Percentiles rank a stretch among this genome's conserved stretches.
Evolutionary conservation across 306 rosid genomes (phyloP).

Genomic region (Hylodesmum podocarpum): DNA sequence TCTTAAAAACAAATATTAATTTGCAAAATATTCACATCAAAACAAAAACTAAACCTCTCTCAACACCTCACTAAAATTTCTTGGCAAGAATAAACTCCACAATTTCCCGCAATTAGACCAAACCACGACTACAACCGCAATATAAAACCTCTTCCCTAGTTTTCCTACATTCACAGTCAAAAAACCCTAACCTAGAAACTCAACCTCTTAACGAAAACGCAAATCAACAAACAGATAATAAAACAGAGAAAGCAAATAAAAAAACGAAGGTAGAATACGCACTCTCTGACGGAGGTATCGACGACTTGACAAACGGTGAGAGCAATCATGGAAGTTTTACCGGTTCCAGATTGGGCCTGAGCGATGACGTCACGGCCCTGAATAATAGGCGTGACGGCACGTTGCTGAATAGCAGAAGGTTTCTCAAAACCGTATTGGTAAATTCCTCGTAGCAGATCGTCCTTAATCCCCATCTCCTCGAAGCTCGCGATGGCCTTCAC

Average conservation of each 20-base stretch:
- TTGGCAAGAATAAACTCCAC: too few species aligned
- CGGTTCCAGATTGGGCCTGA: conserved; percentile 99
- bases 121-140: background rate
- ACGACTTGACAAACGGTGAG: conserved; percentile 91
- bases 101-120: background rate
- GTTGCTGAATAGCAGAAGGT: conserved; percentile 97
- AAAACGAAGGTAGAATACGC: conserved; percentile 7
- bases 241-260: background rate
- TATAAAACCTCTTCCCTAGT: background rate
- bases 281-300: conserved; percentile 83
- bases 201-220: background rate
- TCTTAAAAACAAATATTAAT: background rate
- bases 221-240: background rate
- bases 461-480: conserved; percentile 92
- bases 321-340: conserved; percentile 96
- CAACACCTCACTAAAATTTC: background rate
- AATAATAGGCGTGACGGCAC: conserved; percentile 89
- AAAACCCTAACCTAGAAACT: conserved; percentile 23
- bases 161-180: background rate
- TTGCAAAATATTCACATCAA: background rate
- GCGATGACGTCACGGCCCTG: conserved; percentile 97
- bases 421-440: conserved; percentile 93
- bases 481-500: conserved; percentile 76
- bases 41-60: background rate
- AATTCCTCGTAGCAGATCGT: conserved; percentile 86